Base-by-base conservation (phyloP, 2,329 filamentous ascomycete genomes). In the Lasiodiplodia citricola region DNA sequence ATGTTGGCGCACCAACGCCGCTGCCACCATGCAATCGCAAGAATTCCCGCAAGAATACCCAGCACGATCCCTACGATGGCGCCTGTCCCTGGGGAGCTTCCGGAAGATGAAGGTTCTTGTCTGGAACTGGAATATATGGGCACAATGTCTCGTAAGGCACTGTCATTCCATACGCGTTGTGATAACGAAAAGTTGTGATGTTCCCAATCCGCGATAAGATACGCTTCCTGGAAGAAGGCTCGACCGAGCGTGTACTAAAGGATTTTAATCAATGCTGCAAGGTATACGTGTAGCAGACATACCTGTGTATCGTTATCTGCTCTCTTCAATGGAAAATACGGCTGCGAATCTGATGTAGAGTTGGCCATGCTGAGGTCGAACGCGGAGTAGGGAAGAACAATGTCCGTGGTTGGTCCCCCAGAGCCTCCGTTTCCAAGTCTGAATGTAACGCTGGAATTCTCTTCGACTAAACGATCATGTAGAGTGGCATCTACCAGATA, bases 151-250 rank as follows among this genome's bases (percentile, higher is more conserved):
- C 11, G 51, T 28, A 8, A 13, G 3, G 51, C 11, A 21, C 14
- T 54, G 51, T 54, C n/a, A 11, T 28, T 25, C n/a, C n/a, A 54
- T 25, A 28, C 14, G 51, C 51, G 23, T 21, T 56, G 52, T 13
- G 41, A 28, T 11, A 90, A 73, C 1, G 76, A 77, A 69, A 78
- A 77, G 38, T 75, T 78, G 31, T 68, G 55, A 21, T 71, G 69
- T 28, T 75, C 75, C 56, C 76, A 77, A 54, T 80, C 76, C 13
- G 73, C 76, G 18, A 76, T 71, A 11, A 80, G 37, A 67, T 80
- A 79, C 10, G 78, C 76, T 70, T 79, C 77, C 18, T 56, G 52
- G 6, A 56, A 23, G 52, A 56, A 35, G 14, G 52, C 23, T 2
- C 52, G 52, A 5, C 70, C 78, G 10, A 80, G 70, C 2, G 73